Conservation (phyloP, 345 rosid genomes). For the Luvunga scandens region DNA sequence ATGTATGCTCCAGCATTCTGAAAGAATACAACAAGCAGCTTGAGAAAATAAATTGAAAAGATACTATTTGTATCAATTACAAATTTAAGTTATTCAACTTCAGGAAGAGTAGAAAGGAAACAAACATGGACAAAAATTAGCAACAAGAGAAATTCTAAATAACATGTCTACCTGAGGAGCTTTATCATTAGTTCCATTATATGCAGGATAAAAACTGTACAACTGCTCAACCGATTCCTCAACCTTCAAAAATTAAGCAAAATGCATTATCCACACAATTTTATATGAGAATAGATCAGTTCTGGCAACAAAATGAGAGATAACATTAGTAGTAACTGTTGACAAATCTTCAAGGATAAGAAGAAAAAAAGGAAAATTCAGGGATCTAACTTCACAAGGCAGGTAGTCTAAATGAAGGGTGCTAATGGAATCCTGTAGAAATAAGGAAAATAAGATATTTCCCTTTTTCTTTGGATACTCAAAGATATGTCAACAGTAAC, state of each 20-base stretch:
- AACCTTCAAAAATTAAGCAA: conserved; percentile 46
- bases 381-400: too few relatives aligned
- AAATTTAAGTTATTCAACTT: conserved; percentile 9
- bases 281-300: neutral
- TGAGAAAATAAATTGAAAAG: neutral
- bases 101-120: neutral
- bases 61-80: neutral
- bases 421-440: too few relatives aligned
- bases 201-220: conserved; percentile 65
- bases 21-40: neutral
- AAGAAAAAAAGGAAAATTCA: too few relatives aligned
- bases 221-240: conserved; percentile 64
- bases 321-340: too few relatives aligned
- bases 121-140: neutral
- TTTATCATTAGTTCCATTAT: conserved; percentile 62
- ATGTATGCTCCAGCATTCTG: conserved; percentile 73
- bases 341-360: too few relatives aligned
- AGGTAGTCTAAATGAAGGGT: too few relatives aligned
- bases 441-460: too few relatives aligned
- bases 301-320: too few relatives aligned
- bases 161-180: conserved; percentile 65
- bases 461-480: too few relatives aligned
- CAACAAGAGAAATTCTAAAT: conserved; percentile 13
- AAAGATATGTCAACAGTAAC: too few relatives aligned
- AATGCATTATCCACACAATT: conserved; percentile 24